These are phyloP conservation scores for Capronia americana DNA, from an alignment of 2,329 filamentous ascomycete species.

Conservation along the genomic window DNA sequence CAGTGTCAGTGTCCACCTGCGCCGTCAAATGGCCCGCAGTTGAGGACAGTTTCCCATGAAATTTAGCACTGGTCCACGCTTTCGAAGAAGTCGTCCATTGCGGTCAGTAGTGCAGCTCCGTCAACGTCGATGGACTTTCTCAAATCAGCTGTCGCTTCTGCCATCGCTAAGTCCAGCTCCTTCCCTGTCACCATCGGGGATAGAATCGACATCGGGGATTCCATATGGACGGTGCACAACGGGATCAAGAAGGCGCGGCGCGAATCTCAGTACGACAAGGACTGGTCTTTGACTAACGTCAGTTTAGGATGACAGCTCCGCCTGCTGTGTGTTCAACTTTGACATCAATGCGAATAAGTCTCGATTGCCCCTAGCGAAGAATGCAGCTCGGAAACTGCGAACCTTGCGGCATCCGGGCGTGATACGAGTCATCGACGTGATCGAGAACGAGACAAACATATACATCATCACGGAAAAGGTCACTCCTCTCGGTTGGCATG, in stretches of 20 bases:
- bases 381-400: constrained; percentile 90
- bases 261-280: background rate
- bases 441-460: constrained; percentile 95
- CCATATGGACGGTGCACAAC: constrained; percentile 96
- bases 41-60: constrained; percentile 14
- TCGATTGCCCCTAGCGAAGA: constrained; percentile 83
- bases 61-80: background rate
- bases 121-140: constrained; percentile 81
- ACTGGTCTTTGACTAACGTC: background rate
- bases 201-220: constrained; percentile 87
- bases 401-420: constrained; percentile 94
- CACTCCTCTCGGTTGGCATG: constrained; percentile 85
- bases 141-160: constrained; percentile 95
- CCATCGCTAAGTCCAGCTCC: constrained; percentile 90
- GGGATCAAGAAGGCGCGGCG: constrained; percentile 80
- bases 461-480: constrained; percentile 95
- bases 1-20: background rate
- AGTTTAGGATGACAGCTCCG: constrained; percentile 82
- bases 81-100: background rate
- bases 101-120: background rate
- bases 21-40: constrained; percentile 24
- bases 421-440: constrained; percentile 89
- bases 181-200: constrained; percentile 95
- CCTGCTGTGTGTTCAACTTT: constrained; percentile 97
- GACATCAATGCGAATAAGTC: constrained; percentile 82